Evolutionary conservation across 2,329 filamentous ascomycete species (phyloP).

Genomic region (Geosmithia morbida): DNA sequence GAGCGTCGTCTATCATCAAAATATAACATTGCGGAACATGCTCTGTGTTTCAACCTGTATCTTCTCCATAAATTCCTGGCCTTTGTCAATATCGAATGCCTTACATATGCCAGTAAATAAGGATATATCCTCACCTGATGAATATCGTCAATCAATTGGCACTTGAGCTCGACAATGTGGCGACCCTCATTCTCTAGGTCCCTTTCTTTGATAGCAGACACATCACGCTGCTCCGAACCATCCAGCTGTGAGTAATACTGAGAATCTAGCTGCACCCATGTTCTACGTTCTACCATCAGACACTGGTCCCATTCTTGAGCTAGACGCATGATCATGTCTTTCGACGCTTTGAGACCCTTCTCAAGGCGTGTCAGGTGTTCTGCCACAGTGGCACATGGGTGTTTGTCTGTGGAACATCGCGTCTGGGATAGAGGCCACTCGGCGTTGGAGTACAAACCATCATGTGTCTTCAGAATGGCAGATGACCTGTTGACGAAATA

Average conservation of each 20-base stretch:
- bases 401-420: constrained; percentile 10
- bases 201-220: neutral
- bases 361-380: constrained; percentile 11
- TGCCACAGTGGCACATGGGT: constrained; percentile 10
- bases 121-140: constrained; percentile 10
- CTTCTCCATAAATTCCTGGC: constrained; percentile 13
- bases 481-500: constrained; percentile 8
- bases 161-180: constrained; percentile 8
- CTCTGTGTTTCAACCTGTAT: constrained; percentile 11
- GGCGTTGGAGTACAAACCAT: constrained; percentile 15
- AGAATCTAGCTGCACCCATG: constrained; percentile 6
- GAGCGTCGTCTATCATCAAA: neutral
- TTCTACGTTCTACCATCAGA: constrained; percentile 6
- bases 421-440: constrained; percentile 15
- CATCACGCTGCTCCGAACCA: neutral
- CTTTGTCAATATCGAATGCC: neutral
- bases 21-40: constrained; percentile 9
- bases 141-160: constrained; percentile 9
- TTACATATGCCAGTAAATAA: neutral
- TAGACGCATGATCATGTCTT: constrained; percentile 9
- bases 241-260: neutral
- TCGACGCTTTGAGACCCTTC: constrained; percentile 7
- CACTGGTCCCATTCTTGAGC: constrained; percentile 12
- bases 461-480: constrained; percentile 4
- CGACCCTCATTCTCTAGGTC: constrained; percentile 8